Evolutionary conservation across 306 rosid genomes (phyloP), one percentile per base, ranked within the genome.

Genomic region (Phaseolus lunatus): DNA sequence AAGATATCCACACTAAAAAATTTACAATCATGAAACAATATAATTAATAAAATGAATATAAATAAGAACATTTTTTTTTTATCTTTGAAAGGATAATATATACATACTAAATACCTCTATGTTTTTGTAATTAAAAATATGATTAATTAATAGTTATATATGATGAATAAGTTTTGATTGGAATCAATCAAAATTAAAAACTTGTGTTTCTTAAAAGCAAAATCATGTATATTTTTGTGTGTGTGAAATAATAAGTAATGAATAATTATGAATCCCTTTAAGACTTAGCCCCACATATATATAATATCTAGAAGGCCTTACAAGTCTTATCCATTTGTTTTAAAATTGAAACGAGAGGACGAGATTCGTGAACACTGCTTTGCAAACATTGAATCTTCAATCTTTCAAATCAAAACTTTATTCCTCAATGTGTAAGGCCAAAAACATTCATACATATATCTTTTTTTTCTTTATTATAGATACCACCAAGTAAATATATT

Each of bases 341-440:
- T 54, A 20, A 65, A 80, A 65, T 65, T 64, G 83, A 80, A 72
- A 64, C 74, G 74, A 72, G 72, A 79, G 68, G 68, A 14, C 31
- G 43, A 14, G 67, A 7, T 61, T 62, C 15, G 8, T n/a, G 45
- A 33, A 29, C 61, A 65, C 37, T 23, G 20, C 15, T 33, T 49
- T 26, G 9, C 47, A 6, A 77, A 35, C 41, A 71, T 62, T 37
- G 26, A 39, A 41, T 39, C 52, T 66, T 18, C 52, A 39, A 20
- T 43, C 57, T 29, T 64, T 63, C 45, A 49, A 41, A 39, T 10
- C 5, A 19, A n/a, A 31, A 27, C 39, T 19, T 58, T 44, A 37
- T 64, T 37, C 70, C 49, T 35, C 27, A 18, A 35, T 37, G 4
- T 37, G 19, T 65, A 39, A 37, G n/a, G 29, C 70, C 49, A 65